phyloP scores from a whole-genome alignment of 495 filamentous ascomycete genomes.

The Hypoxylon intermedium region DNA sequence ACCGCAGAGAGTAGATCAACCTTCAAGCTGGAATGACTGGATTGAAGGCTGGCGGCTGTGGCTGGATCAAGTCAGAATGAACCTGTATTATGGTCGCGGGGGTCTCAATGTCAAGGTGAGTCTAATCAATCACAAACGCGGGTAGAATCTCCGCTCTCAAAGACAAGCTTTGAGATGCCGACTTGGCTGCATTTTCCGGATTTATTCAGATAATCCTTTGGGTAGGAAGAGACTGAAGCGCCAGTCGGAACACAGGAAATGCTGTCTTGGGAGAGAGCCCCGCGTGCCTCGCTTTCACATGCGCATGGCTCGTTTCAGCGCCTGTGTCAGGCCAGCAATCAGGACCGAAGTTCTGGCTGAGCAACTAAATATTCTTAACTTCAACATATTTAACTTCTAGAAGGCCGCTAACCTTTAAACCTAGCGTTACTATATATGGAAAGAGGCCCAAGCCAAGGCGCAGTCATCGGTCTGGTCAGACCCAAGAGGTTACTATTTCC shows the following conservation, averaged over 20 bases:
- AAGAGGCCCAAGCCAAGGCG: slow-evolving; percentile 61
- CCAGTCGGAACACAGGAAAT: slow-evolving; percentile 15
- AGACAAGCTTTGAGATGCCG: slow-evolving; percentile 29
- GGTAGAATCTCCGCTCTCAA: slow-evolving; percentile 12
- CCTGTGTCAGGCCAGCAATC: slow-evolving; percentile 26
- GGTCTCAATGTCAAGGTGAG: slow-evolving; percentile 63
- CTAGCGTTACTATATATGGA: slow-evolving; percentile 70
- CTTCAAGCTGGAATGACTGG: slow-evolving; percentile 62
- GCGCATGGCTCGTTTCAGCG: slow-evolving; percentile 29
- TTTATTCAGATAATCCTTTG: slow-evolving; percentile 3
- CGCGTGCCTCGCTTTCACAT: slow-evolving; percentile 10
- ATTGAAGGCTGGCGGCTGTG: slow-evolving; percentile 65
- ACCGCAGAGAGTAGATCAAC: slow-evolving; percentile 51
- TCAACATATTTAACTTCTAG: slow-evolving; percentile 7
- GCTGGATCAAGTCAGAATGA: slow-evolving; percentile 65
- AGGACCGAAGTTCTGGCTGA: slow-evolving; percentile 6
- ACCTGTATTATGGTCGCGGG: slow-evolving; percentile 68
- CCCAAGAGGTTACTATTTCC: slow-evolving; percentile 70
- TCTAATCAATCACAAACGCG: slow-evolving; percentile 11
- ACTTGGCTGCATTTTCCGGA: slow-evolving; percentile 19
- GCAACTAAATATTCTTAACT: background rate
- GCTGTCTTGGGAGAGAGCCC: slow-evolving; percentile 9
- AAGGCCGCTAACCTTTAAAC: slow-evolving; percentile 19
- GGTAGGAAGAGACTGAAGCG: slow-evolving; percentile 23
- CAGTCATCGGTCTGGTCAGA: slow-evolving; percentile 66